These are phyloP conservation scores for Colletotrichum destructivum DNA, from an alignment of 2,329 filamentous ascomycete genomes.

Conservation along the genomic window DNA sequence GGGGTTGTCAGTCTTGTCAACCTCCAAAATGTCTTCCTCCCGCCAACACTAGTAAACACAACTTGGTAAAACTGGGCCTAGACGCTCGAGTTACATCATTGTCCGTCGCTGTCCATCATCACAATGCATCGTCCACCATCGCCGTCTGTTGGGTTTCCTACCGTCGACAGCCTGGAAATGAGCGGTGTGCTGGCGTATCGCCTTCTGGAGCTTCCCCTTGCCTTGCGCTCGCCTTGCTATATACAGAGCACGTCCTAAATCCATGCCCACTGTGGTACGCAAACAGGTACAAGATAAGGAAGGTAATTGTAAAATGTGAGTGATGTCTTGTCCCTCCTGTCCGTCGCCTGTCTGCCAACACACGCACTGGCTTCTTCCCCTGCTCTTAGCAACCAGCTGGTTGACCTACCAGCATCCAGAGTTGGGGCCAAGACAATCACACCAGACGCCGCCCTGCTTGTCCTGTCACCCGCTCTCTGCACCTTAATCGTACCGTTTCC, in stretches of 20 bases:
- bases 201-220: constrained; percentile 26
- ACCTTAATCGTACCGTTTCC: constrained; percentile 37
- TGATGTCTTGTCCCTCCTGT: constrained; percentile 29
- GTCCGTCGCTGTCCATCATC: constrained; percentile 26
- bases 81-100: constrained; percentile 38
- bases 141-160: neutral
- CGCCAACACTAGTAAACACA: constrained; percentile 27
- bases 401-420: constrained; percentile 28
- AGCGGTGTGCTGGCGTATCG: constrained; percentile 43
- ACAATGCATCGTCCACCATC: constrained; percentile 6
- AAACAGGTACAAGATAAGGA: neutral
- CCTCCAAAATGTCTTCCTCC: constrained; percentile 26
- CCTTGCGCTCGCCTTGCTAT: constrained; percentile 5
- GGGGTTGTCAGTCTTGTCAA: constrained; percentile 16
- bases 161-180: constrained; percentile 33
- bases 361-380: constrained; percentile 18
- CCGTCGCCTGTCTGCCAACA: constrained; percentile 24
- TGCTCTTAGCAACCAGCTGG: constrained; percentile 34
- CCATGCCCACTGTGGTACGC: neutral
- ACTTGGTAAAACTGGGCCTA: constrained; percentile 36
- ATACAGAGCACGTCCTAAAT: constrained; percentile 16
- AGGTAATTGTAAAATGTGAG: neutral
- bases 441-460: constrained; percentile 34
- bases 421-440: constrained; percentile 18
- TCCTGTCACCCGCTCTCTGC: constrained; percentile 32